Evolutionary conservation across 75 land plant genomes (phyloP), one percentile per base, ranked within the genome.

Genomic region (Adiantum capillusveneris): DNA sequence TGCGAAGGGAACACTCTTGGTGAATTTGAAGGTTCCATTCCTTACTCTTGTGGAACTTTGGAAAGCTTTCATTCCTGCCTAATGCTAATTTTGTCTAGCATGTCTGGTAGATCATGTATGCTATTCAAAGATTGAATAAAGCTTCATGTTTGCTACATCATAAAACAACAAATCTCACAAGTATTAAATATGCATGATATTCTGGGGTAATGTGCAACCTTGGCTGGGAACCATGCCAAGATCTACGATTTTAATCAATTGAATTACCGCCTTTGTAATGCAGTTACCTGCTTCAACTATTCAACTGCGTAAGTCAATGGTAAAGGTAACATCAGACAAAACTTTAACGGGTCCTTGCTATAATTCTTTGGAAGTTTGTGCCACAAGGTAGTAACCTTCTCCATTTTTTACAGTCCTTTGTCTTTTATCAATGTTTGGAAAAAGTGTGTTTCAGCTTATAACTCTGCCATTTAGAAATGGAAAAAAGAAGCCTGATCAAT

Each of bases 301-400:
- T 17, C 29, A 44, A 19, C 42, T 62, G 20, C 53, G 73, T 13
- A 28, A 3, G 2, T 71, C 73, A 7, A 71, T 71, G 73, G 25
- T 64, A 9, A 71, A 71, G 53, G 73, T 71, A 22, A 36, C 56
- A 34, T 7, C 60, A 14, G 62, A 71, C 50, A 16, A 29, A 20
- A 64, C 1, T 0, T 21, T 64, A 13, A 0, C 0, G 1, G 36
- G 41, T 0, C 61, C 54, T 31, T 27, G 53, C n/a, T 71, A 54
- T 44, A 64, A 64, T 18, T 64, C 67, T 14, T 50, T 71, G 56
- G 73, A 71, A 58, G 34, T 71, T 64, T 71, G 73, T 53, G 46
- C 25, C 20, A 71, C 68, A 58, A 71, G 73, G 73, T 71, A 16
- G 9, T 0, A n/a, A n/a, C n/a, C n/a, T n/a, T n/a, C n/a, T n/a